Evolutionary conservation across 2,329 filamentous ascomycete genomes (phyloP).

Genomic region (Malbranchea zuffiana): DNA sequence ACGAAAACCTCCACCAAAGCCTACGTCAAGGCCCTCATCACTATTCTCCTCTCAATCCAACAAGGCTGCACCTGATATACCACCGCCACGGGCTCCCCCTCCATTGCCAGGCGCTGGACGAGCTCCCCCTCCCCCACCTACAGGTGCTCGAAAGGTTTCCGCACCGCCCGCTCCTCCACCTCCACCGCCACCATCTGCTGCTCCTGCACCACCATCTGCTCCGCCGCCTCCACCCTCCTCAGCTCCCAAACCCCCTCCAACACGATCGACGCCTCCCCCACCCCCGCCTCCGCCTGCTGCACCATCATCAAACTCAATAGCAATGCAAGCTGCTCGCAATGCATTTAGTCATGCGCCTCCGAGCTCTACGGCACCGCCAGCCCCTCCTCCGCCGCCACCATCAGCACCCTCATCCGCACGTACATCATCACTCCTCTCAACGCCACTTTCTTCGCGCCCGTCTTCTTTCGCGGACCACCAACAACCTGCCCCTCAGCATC

Average conservation of each 20-base stretch:
- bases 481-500: constrained; percentile 29
- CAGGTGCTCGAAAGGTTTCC: constrained; percentile 44
- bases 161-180: constrained; percentile 38
- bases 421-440: constrained; percentile 23
- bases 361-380: constrained; percentile 28
- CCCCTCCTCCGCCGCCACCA: constrained; percentile 31
- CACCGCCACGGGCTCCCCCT: constrained; percentile 53
- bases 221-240: constrained; percentile 29
- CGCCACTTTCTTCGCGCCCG: constrained; percentile 34
- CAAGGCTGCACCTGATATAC: constrained; percentile 37
- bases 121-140: constrained; percentile 47
- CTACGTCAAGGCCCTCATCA: constrained; percentile 47
- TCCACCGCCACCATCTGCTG: constrained; percentile 32
- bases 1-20: constrained; percentile 45
- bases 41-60: constrained; percentile 48
- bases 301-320: constrained; percentile 38
- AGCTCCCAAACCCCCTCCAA: constrained; percentile 18
- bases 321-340: constrained; percentile 49
- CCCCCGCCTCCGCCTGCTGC: constrained; percentile 28
- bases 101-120: constrained; percentile 42
- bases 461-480: constrained; percentile 23
- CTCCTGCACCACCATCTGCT: constrained; percentile 26
- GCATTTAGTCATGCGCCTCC: constrained; percentile 43
- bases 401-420: constrained; percentile 37
- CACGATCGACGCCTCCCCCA: constrained; percentile 41